These are phyloP conservation scores for Orbilia javanica DNA, from an alignment of 2,329 filamentous ascomycete species.

Conservation along the genomic window DNA sequence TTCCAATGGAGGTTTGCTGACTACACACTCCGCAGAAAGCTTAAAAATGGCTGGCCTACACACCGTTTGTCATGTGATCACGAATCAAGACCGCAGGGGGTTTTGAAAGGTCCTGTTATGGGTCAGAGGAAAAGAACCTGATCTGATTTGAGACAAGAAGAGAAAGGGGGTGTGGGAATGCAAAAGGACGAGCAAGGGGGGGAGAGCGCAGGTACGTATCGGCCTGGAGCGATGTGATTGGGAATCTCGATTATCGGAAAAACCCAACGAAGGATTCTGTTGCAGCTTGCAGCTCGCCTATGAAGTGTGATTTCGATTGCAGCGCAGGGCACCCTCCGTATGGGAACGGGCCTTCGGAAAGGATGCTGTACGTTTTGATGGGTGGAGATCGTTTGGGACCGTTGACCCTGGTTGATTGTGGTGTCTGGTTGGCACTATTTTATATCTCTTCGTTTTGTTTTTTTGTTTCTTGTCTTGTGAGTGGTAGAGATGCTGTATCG, in stretches of 20 bases:
- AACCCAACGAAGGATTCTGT: conserved; percentile 5
- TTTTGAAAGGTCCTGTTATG: not conserved
- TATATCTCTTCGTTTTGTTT: not conserved
- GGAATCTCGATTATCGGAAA: conserved; percentile 48
- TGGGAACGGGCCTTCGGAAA: conserved; percentile 40
- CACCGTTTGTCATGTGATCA: conserved; percentile 14
- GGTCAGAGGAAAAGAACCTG: not conserved
- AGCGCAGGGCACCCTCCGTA: conserved; percentile 30
- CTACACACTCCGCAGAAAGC: not conserved
- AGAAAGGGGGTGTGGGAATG: conserved; percentile 35
- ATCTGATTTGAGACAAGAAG: not conserved
- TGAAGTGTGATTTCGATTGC: conserved; percentile 41
- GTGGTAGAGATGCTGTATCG: too few relatives aligned
- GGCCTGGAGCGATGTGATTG: conserved; percentile 39
- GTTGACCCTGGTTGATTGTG: conserved; percentile 27
- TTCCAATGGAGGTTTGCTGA: not conserved
- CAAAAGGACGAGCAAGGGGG: conserved; percentile 27
- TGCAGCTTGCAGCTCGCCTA: conserved; percentile 56
- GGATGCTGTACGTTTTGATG: conserved; percentile 7
- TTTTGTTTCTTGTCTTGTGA: conserved; percentile 14
- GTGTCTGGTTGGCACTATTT: conserved; percentile 15
- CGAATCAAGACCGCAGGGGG: not conserved
- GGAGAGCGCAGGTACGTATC: conserved; percentile 10
- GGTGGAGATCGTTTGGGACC: conserved; percentile 10
- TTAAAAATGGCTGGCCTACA: conserved; percentile 7